Conservation (phyloP, 352 stramenopile species). For the Aphanomyces stellatus region DNA sequence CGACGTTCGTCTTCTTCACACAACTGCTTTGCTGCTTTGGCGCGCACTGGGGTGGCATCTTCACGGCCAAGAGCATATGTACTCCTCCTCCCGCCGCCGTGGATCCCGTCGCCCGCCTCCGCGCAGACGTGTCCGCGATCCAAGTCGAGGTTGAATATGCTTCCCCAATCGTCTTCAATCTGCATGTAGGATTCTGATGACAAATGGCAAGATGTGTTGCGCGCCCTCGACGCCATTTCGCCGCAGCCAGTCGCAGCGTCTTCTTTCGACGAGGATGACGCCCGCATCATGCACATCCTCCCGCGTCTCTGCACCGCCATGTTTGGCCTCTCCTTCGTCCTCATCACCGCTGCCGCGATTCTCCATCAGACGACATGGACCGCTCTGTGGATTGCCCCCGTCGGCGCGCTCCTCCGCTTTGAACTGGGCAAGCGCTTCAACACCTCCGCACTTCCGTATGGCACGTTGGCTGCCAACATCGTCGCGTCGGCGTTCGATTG, state of each 20-base stretch:
- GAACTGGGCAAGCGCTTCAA: slow-evolving; percentile 44
- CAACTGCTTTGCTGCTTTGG: slow-evolving; percentile 10
- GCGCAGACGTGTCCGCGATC: not conserved
- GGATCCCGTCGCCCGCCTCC: not conserved
- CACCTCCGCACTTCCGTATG: slow-evolving; percentile 46
- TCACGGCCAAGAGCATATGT: not conserved
- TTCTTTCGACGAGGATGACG: not conserved
- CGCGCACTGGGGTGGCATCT: not conserved
- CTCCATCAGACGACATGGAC: not conserved
- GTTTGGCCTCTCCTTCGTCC: slow-evolving; percentile 16
- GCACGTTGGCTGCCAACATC: slow-evolving; percentile 57
- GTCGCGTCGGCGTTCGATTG: slow-evolving; percentile 42
- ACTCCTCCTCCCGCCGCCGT: not conserved
- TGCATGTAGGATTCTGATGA: not conserved
- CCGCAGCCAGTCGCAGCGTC: too few species aligned
- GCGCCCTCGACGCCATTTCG: not conserved
- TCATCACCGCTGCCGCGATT: not conserved
- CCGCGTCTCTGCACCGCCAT: slow-evolving; percentile 36
- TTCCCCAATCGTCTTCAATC: too few species aligned
- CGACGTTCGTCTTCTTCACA: slow-evolving; percentile 10
- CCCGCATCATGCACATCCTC: not conserved
- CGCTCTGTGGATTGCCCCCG: not conserved
- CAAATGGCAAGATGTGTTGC: not conserved
- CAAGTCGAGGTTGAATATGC: too few species aligned
- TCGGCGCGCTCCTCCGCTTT: slow-evolving; percentile 42